Percentiles rank a stretch among this genome's conserved stretches.
Evolutionary conservation across 2,329 filamentous ascomycete genomes (phyloP).

Genomic region (Trichoderma arundinaceum): DNA sequence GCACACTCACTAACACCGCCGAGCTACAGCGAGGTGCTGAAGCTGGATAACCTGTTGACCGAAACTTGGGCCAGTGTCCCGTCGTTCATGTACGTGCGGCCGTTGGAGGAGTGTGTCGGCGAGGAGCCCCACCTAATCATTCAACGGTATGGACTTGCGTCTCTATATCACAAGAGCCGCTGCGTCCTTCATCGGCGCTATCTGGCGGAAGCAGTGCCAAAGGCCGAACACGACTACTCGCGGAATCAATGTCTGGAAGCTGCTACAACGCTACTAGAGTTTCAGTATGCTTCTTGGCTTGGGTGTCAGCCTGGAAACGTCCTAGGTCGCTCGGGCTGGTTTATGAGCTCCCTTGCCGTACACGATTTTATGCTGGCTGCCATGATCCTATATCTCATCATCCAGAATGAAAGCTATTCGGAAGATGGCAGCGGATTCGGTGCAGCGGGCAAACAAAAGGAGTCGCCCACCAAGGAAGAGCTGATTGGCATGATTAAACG

Average conservation of each 20-base stretch:
- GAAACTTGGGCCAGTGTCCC: conserved; percentile 55
- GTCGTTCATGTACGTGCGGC: conserved; percentile 53
- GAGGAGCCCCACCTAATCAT: conserved; percentile 55
- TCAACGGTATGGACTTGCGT: conserved; percentile 59
- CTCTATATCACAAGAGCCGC: conserved; percentile 60
- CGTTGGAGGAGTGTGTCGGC: conserved; percentile 56
- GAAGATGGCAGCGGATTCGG: conserved; percentile 44
- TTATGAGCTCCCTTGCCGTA: conserved; percentile 61
- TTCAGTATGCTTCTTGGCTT: conserved; percentile 55
- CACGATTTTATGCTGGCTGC: conserved; percentile 67
- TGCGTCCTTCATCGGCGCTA: conserved; percentile 63
- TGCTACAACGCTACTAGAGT: conserved; percentile 54
- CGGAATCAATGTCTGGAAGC: conserved; percentile 57
- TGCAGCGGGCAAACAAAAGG: conserved; percentile 45
- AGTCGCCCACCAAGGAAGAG: conserved; percentile 46
- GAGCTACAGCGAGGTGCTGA: conserved; percentile 56
- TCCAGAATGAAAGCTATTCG: conserved; percentile 51
- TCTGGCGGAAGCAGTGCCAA: conserved; percentile 51
- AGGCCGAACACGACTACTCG: conserved; percentile 58
- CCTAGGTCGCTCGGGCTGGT: conserved; percentile 60
- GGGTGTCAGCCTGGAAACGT: conserved; percentile 59
- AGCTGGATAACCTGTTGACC: conserved; percentile 53
- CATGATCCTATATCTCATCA: conserved; percentile 63
- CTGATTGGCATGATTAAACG: conserved; percentile 50
- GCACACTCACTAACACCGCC: conserved; percentile 56